Base-by-base conservation (phyloP, 768 basidiomycete genomes). In the Pulveroboletus frians region DNA sequence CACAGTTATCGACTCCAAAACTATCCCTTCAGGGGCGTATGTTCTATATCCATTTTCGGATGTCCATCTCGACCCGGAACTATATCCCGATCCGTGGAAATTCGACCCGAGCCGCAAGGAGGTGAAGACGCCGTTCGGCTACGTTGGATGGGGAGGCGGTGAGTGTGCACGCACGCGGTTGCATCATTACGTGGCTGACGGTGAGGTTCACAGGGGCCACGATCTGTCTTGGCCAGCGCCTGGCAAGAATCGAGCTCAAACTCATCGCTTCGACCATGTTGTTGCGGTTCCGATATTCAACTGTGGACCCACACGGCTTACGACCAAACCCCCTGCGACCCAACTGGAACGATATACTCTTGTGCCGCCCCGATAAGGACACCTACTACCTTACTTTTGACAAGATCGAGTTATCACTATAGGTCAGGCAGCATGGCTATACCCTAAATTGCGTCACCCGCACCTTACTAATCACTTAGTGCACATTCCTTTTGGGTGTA, bases 101-200 rank as follows among this genome's bases (percentile, higher is more conserved):
- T 90, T 86, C 59, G 83, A 88, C 70, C 88, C 87, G 39, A 63
- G 53, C 42, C 70, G 76, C 51, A 70, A 60, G 72, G 80, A 66
- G 67, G 71, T 56, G 68, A 76, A 66, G 67, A 67, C 72, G 50
- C 77, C 76, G 50, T 81, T 79, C 66, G 70, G 76, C 47, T 88
- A 84, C 61, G 73, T 88, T 43, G 86, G 85, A 30, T 89, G 85
- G 87, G 87, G 87, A 52, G 84, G 79, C 71, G 87, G 87, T 89
- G 63, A 60, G 80, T 75, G 43, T 55, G 43, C 55, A 50, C 30
- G 30, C 30, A 31, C 23, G 11, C 54, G 32, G 55, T 36, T 46
- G 41, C 23, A 46, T 40, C 45, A 54, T 61, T 60, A 61, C 52
- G 55, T 55, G 46, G 43, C 29, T 53, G 34, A 42, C 50, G 18